phyloP scores from a whole-genome alignment of 2,329 filamentous ascomycete species.

The Davidsoniella virescens region DNA sequence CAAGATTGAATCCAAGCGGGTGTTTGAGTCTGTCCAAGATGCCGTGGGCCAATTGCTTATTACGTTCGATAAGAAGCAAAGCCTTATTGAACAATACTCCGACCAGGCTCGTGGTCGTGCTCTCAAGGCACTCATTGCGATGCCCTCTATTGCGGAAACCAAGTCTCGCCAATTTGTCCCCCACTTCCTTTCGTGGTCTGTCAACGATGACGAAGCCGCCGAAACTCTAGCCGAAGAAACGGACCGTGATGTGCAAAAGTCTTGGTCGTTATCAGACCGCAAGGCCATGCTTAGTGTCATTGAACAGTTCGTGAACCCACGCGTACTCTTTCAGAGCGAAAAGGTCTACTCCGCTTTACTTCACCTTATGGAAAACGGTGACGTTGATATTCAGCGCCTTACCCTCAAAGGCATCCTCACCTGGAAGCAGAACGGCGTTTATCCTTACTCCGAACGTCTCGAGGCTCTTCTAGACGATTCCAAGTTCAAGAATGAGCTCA shows the following conservation, averaged over 20 bases:
- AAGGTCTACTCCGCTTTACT: slow-evolving; percentile 65
- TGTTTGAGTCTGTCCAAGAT: slow-evolving; percentile 35
- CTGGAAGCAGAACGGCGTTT: slow-evolving; percentile 70
- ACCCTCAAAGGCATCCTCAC: slow-evolving; percentile 71
- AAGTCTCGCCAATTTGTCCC: slow-evolving; percentile 73
- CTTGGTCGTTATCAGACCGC: slow-evolving; percentile 65
- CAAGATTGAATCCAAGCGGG: slow-evolving; percentile 31
- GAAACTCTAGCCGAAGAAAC: slow-evolving; percentile 20
- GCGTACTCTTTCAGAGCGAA: slow-evolving; percentile 59
- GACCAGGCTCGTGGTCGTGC: slow-evolving; percentile 56
- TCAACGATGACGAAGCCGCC: slow-evolving; percentile 27
- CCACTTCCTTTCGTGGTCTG: slow-evolving; percentile 69
- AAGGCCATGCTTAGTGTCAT: slow-evolving; percentile 72
- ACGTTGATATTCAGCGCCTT: slow-evolving; percentile 73
- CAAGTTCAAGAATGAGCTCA: slow-evolving; percentile 85
- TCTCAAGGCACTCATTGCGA: slow-evolving; percentile 56
- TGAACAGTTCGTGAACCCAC: slow-evolving; percentile 72
- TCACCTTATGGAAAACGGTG: slow-evolving; percentile 67
- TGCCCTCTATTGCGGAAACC: slow-evolving; percentile 69
- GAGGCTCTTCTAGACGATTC: slow-evolving; percentile 79
- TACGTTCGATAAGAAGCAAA: slow-evolving; percentile 49
- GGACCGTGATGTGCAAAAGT: slow-evolving; percentile 26
- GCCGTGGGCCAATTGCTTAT: slow-evolving; percentile 42
- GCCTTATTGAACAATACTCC: slow-evolving; percentile 31
- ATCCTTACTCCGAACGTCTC: slow-evolving; percentile 69